Percentiles rank a stretch among this genome's conserved stretches.
Conservation (phyloP, 768 basidiomycete species). For the Mycena vitilis region DNA sequence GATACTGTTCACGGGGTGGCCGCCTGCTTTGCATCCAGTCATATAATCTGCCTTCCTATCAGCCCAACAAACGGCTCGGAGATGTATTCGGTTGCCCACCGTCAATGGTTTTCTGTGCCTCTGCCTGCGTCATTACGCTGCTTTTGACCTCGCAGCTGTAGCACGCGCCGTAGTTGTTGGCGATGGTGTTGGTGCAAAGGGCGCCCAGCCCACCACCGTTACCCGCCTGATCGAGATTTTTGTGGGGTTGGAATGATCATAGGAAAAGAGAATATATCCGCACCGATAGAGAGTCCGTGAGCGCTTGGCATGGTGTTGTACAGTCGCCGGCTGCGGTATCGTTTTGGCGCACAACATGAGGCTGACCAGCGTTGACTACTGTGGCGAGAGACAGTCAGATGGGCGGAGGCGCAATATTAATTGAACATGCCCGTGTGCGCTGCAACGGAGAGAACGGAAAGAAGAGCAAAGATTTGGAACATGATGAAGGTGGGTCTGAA, state of each 20-base stretch:
- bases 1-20: neutral
- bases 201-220: neutral
- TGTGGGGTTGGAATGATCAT: too few relatives aligned
- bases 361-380: neutral
- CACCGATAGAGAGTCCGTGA: neutral
- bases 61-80: neutral
- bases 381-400: too few relatives aligned
- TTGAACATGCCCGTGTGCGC: constrained; percentile 10
- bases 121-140: neutral
- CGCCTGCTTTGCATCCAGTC: neutral
- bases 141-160: constrained; percentile 16
- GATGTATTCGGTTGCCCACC: constrained; percentile 4
- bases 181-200: constrained; percentile 19
- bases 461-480: constrained; percentile 13
- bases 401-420: neutral
- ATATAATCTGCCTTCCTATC: neutral
- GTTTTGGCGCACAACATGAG: neutral
- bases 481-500: neutral
- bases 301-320: constrained; percentile 1
- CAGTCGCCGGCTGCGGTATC: neutral
- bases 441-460: constrained; percentile 20
- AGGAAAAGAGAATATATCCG: neutral
- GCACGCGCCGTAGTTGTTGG: constrained; percentile 10
- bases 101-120: constrained; percentile 2
- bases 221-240: neutral